Conservation (phyloP, 306 rosid species). For the Trifolium repens region DNA sequence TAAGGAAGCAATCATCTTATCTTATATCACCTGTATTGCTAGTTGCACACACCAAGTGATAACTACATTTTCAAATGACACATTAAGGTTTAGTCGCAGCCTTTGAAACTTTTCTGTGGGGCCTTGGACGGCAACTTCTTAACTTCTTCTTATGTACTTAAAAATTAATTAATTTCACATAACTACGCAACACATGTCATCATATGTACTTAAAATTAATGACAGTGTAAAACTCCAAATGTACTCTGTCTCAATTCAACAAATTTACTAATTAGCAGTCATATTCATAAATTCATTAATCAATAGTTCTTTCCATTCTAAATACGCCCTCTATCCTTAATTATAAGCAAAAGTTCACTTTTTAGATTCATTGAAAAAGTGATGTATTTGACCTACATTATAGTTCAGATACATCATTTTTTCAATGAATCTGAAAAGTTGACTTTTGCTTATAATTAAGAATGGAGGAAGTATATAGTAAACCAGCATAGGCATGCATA, state of each 20-base stretch:
- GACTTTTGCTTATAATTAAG: no score
- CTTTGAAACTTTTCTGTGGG: neutral
- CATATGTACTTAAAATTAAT: no score
- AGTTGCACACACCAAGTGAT: neutral
- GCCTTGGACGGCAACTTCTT: neutral
- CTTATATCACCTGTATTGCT: neutral
- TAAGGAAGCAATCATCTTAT: neutral
- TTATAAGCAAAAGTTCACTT: no score
- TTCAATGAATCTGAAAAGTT: no score
- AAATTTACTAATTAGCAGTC: neutral
- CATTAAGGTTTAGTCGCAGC: neutral
- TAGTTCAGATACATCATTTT: no score
- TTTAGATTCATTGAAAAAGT: no score
- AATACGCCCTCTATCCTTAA: no score
- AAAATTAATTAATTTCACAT: no score
- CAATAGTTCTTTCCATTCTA: conserved; percentile 20
- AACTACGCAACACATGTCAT: no score
- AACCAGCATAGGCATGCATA: neutral
- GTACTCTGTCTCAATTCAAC: neutral
- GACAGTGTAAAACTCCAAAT: no score
- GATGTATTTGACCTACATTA: no score
- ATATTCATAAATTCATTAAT: conserved; percentile 22
- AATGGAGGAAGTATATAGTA: no score
- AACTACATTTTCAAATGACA: neutral
- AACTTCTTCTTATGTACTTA: neutral